Conservation (phyloP, 371 early-diverging fungal genomes). For the Cokeromyces recurvatus region DNA sequence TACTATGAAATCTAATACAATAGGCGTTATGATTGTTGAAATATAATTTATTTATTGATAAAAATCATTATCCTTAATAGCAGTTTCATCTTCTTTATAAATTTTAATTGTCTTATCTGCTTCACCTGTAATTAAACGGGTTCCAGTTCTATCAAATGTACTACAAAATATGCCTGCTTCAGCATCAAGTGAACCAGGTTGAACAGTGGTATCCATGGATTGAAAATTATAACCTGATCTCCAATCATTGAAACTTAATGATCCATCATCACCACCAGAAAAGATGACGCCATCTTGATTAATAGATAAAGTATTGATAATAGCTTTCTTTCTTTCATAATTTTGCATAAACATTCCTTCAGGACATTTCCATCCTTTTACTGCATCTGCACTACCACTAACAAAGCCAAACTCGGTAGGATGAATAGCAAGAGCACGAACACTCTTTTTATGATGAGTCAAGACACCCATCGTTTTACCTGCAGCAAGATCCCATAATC, state of each 20-base stretch:
- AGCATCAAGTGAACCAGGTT: constrained; percentile 95
- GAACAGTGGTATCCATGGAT: constrained; percentile 74
- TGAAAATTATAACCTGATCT: constrained; percentile 94
- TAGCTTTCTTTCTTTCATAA: constrained; percentile 82
- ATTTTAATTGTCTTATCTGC: constrained; percentile 99
- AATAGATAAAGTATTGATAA: constrained; percentile 85
- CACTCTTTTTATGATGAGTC: constrained; percentile 97
- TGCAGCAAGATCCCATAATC: constrained; percentile 95
- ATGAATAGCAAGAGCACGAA: constrained; percentile 87
- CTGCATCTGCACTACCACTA: constrained; percentile 87
- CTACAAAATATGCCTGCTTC: constrained; percentile 95
- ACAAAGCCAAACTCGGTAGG: constrained; percentile 93
- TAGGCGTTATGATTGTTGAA: constrained; percentile 38
- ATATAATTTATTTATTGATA: constrained; percentile 19
- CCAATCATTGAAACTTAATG: constrained; percentile 97
- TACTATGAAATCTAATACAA: constrained; percentile 18
- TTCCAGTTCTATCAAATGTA: constrained; percentile 91
- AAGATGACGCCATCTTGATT: constrained; percentile 93
- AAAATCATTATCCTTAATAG: constrained; percentile 49
- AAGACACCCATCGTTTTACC: constrained; percentile 92
- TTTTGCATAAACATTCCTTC: constrained; percentile 93
- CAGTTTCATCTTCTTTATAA: constrained; percentile 79
- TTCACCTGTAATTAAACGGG: constrained; percentile 95
- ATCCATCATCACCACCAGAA: constrained; percentile 94
- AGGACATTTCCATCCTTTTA: constrained; percentile 96